Conservation (phyloP, 441 rosid genomes). For the Croton setiger region DNA sequence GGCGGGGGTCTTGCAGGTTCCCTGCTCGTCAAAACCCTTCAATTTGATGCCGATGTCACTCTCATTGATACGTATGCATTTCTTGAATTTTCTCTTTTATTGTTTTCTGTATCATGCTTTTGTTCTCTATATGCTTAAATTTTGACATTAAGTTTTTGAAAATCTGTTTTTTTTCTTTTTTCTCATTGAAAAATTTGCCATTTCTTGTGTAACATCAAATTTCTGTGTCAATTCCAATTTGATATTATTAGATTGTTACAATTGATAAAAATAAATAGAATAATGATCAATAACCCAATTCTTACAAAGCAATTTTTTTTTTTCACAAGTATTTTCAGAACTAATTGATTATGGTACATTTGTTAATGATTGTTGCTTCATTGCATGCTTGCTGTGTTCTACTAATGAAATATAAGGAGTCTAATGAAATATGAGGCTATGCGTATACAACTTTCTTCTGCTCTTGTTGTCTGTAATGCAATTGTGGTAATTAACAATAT, state of each 20-base stretch:
- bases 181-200: no score
- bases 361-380: no score
- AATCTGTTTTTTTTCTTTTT: background rate
- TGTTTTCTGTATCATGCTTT: background rate
- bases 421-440: background rate
- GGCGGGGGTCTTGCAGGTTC: constrained; percentile 84
- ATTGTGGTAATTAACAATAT: background rate
- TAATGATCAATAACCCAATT: background rate
- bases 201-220: background rate
- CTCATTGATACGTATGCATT: constrained; percentile 68
- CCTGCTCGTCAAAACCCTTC: constrained; percentile 51
- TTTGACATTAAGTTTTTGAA: no score
- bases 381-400: no score
- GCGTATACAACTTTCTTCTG: background rate
- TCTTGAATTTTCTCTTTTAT: background rate
- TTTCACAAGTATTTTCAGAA: no score
- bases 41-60: constrained; percentile 59
- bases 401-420: no score
- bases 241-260: background rate
- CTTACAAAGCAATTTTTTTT: no score
- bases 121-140: background rate
- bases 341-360: no score
- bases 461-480: background rate
- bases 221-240: background rate
- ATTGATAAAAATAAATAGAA: background rate